Conservation (phyloP, 768 basidiomycete genomes). For the Podaxis sp. region DNA sequence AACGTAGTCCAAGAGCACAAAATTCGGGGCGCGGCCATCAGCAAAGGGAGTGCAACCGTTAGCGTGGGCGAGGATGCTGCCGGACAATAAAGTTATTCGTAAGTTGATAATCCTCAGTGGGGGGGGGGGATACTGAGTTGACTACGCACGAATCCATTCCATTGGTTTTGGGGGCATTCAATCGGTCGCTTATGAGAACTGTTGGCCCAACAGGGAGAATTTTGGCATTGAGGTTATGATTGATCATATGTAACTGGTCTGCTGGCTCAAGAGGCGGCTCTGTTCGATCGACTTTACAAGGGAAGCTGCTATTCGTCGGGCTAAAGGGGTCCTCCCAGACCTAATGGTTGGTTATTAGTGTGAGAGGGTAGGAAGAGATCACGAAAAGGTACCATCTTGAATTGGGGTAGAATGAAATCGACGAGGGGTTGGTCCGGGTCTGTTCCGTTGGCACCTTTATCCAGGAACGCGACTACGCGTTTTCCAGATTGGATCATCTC, state of each 20-base stretch:
- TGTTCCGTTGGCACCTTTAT: slow-evolving; percentile 37
- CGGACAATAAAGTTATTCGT: neutral
- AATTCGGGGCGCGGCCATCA: slow-evolving; percentile 37
- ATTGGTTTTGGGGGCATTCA: slow-evolving; percentile 24
- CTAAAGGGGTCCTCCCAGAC: slow-evolving; percentile 55
- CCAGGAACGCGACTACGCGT: slow-evolving; percentile 59
- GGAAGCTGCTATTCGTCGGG: slow-evolving; percentile 43
- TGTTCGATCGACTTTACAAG: slow-evolving; percentile 50
- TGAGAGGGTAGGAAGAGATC: neutral
- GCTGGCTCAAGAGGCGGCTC: slow-evolving; percentile 38
- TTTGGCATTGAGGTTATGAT: slow-evolving; percentile 38
- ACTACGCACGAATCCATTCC: slow-evolving; percentile 20
- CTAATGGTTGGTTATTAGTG: slow-evolving; percentile 18
- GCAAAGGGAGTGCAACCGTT: slow-evolving; percentile 37
- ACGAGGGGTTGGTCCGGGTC: slow-evolving; percentile 22
- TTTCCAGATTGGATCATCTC: slow-evolving; percentile 52
- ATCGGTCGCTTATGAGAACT: slow-evolving; percentile 25
- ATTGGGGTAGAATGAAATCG: slow-evolving; percentile 53
- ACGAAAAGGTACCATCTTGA: slow-evolving; percentile 38
- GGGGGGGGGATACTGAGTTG: neutral
- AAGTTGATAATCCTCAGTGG: neutral
- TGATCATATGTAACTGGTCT: slow-evolving; percentile 54
- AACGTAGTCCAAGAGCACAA: slow-evolving; percentile 45
- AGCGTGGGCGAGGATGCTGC: slow-evolving; percentile 34
- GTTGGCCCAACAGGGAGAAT: slow-evolving; percentile 19